Conservation (phyloP, 768 basidiomycete species). For the Tulasnella calospora region DNA sequence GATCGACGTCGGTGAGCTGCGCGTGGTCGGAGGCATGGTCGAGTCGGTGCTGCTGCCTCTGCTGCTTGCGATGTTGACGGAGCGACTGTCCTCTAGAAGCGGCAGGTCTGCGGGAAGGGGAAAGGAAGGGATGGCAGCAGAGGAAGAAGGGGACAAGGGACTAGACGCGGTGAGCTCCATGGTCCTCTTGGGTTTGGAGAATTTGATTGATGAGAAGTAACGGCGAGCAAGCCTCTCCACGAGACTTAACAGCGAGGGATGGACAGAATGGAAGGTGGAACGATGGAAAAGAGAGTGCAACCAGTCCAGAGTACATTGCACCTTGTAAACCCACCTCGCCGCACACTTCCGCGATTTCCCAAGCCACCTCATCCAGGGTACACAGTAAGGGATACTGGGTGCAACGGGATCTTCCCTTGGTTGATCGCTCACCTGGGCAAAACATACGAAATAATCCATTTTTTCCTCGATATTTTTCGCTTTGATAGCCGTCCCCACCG, state of each 20-base stretch:
- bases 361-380: neutral
- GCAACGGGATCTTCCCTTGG: neutral
- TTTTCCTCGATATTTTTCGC: neutral
- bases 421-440: neutral
- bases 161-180: neutral
- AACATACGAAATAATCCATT: neutral
- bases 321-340: conserved; percentile 10
- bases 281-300: neutral
- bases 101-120: neutral
- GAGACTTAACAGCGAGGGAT: neutral
- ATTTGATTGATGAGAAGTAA: neutral
- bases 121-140: neutral
- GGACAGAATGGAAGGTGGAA: conserved; percentile 3
- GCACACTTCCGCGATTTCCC: conserved; percentile 16
- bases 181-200: no score
- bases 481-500: neutral
- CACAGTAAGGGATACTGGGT: neutral
- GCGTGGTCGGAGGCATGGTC: conserved; percentile 1
- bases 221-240: conserved; percentile 2
- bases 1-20: conserved; percentile 9
- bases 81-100: neutral
- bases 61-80: neutral
- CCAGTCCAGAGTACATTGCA: neutral
- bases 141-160: conserved; percentile 7
- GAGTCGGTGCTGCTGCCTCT: neutral